Percentiles rank a stretch among this genome's conserved stretches.
Evolutionary conservation across 768 basidiomycete species (phyloP).

Genomic region (Amanita jacksonii): DNA sequence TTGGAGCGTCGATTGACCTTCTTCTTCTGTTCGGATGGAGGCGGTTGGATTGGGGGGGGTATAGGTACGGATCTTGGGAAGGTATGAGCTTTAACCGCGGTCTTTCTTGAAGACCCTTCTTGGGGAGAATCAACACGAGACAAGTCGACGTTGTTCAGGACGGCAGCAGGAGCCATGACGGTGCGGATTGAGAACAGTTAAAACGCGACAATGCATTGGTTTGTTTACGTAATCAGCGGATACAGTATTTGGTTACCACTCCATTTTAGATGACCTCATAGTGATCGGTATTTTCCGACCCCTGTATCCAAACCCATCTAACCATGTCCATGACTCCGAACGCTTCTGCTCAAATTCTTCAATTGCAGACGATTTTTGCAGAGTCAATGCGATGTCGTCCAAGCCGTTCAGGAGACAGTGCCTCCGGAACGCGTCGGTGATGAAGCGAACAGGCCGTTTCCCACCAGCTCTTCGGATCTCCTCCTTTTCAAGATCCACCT

Average conservation of each 20-base stretch:
- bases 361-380: conserved; percentile 72
- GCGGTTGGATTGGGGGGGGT: conserved; percentile 19
- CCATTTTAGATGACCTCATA: conserved; percentile 45
- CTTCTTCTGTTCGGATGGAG: conserved; percentile 37
- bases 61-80: conserved; percentile 13
- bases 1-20: conserved; percentile 61
- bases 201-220: no score
- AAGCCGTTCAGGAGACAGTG: conserved; percentile 93
- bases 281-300: conserved; percentile 61
- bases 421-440: conserved; percentile 81
- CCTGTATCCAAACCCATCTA: conserved; percentile 91
- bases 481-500: conserved; percentile 77
- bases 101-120: background rate
- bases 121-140: conserved; percentile 1
- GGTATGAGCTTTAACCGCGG: background rate
- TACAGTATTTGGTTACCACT: conserved; percentile 47
- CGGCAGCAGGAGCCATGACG: conserved; percentile 5
- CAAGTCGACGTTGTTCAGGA: conserved; percentile 6
- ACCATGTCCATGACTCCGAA: conserved; percentile 84
- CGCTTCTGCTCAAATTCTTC: conserved; percentile 70
- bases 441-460: conserved; percentile 64
- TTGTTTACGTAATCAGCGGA: conserved; percentile 1
- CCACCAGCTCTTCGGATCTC: conserved; percentile 70
- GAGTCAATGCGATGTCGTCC: conserved; percentile 92
- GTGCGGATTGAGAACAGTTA: background rate